Evolutionary conservation across 225 moss, liverwort and hornwort genomes (phyloP).

Genomic region (Pseudisothecium myosuroides): DNA sequence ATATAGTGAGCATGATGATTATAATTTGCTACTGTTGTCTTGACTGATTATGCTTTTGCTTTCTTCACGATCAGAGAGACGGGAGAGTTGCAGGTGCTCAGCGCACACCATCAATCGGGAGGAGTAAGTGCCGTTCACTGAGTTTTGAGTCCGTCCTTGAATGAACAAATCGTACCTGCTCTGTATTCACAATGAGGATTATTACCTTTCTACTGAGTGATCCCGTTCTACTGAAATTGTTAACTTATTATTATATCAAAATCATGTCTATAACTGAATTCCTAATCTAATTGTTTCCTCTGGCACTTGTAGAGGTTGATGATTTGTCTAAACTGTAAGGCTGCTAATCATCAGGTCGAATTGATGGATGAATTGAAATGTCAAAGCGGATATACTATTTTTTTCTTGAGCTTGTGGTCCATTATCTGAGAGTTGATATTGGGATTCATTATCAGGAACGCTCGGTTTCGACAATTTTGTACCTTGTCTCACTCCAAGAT

Average conservation of each 20-base stretch:
- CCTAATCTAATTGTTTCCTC: background rate
- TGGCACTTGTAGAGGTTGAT: background rate
- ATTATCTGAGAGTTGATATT: background rate
- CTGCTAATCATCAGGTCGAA: background rate
- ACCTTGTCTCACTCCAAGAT: constrained; percentile 91
- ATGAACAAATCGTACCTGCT: background rate
- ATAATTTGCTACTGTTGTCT: background rate
- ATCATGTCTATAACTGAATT: background rate
- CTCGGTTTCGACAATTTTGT: constrained; percentile 88
- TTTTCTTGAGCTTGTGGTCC: background rate
- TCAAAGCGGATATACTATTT: background rate
- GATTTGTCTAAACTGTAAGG: background rate
- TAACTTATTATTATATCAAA: background rate
- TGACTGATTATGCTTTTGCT: background rate
- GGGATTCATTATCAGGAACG: constrained; percentile 55
- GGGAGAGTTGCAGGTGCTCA: constrained; percentile 84
- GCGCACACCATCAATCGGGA: constrained; percentile 97
- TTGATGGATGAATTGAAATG: background rate
- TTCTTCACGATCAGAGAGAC: constrained; percentile 51
- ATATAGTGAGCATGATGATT: background rate
- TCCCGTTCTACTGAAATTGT: background rate
- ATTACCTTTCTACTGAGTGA: background rate
- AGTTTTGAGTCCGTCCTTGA: background rate
- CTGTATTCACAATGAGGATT: background rate
- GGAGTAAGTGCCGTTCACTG: constrained; percentile 45